These are phyloP conservation scores for Parastagonospora nodorum DNA, from an alignment of 2,329 filamentous ascomycete species.

Conservation along the genomic window DNA sequence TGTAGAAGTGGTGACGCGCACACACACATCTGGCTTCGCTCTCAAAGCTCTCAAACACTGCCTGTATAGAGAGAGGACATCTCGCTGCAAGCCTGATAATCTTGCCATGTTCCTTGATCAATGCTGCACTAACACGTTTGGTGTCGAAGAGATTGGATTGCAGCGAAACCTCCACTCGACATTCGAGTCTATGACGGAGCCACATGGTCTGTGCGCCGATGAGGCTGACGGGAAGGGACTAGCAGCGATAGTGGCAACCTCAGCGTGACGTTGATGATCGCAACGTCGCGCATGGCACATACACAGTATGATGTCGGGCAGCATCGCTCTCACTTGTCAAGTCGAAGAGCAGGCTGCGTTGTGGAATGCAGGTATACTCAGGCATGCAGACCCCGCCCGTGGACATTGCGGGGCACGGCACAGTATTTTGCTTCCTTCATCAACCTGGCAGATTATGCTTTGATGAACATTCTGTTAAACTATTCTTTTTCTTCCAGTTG, in stretches of 20 bases:
- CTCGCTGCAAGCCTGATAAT: slow-evolving; percentile 86
- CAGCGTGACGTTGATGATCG: not conserved
- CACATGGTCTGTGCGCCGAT: not conserved
- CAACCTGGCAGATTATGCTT: too few relatives aligned
- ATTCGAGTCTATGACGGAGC: not conserved
- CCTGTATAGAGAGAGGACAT: slow-evolving; percentile 85
- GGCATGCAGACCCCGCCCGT: too few relatives aligned
- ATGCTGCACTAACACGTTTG: not conserved
- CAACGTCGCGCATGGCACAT: not conserved
- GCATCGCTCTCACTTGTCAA: not conserved
- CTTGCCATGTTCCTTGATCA: slow-evolving; percentile 46
- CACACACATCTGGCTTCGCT: slow-evolving; percentile 74
- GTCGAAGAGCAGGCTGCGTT: not conserved
- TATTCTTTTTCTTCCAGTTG: too few relatives aligned
- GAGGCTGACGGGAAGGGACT: not conserved
- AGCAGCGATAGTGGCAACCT: not conserved
- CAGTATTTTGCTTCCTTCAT: too few relatives aligned
- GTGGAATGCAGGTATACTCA: not conserved
- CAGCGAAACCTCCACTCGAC: not conserved
- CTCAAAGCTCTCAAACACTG: slow-evolving; percentile 80
- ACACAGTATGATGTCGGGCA: not conserved
- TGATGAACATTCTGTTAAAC: too few relatives aligned
- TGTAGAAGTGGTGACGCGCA: not conserved
- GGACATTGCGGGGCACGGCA: too few relatives aligned
- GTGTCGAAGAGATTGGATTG: not conserved